Evolutionary conservation across 2,329 filamentous ascomycete genomes (phyloP).

Genomic region (Colletotrichum echinochloae): DNA sequence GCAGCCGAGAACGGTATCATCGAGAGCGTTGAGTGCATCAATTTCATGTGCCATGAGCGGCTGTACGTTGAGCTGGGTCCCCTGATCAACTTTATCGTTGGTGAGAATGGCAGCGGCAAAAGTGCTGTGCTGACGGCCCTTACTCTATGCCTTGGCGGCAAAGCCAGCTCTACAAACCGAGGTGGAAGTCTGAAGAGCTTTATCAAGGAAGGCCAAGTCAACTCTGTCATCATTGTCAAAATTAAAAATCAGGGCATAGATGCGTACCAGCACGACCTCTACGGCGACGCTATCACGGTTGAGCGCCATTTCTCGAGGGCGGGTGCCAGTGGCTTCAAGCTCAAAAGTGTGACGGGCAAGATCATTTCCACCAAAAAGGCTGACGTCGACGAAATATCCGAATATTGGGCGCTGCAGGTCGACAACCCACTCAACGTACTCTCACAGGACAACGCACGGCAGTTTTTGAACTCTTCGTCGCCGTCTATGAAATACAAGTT

Average conservation of each 20-base stretch:
- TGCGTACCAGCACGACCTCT: slow-evolving; percentile 85
- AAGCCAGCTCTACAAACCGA: slow-evolving; percentile 92
- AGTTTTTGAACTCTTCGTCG: slow-evolving; percentile 89
- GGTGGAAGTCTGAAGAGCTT: slow-evolving; percentile 90
- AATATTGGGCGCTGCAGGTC: slow-evolving; percentile 93
- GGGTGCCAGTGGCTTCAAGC: slow-evolving; percentile 85
- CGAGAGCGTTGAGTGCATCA: slow-evolving; percentile 85
- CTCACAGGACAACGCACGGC: slow-evolving; percentile 93
- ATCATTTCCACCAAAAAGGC: slow-evolving; percentile 84
- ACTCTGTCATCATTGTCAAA: slow-evolving; percentile 80
- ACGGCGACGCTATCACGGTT: slow-evolving; percentile 87
- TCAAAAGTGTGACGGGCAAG: slow-evolving; percentile 79
- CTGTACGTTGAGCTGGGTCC: slow-evolving; percentile 89
- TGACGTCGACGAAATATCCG: slow-evolving; percentile 92
- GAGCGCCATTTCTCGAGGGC: slow-evolving; percentile 86
- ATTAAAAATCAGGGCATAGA: slow-evolving; percentile 91
- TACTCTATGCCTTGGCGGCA: slow-evolving; percentile 93
- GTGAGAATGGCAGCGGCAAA: slow-evolving; percentile 97
- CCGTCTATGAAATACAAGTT: slow-evolving; percentile 93
- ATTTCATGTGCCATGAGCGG: slow-evolving; percentile 95
- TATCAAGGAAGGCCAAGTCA: slow-evolving; percentile 89
- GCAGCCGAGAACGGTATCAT: slow-evolving; percentile 88
- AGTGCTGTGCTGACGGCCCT: slow-evolving; percentile 94
- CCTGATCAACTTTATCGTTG: slow-evolving; percentile 97
- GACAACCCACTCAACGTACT: slow-evolving; percentile 97